A percentile compares a stretch with the other conserved stretches of the same genome.
phyloP scores from a whole-genome alignment of 768 basidiomycete species.

The Xanthoconium purpureum region DNA sequence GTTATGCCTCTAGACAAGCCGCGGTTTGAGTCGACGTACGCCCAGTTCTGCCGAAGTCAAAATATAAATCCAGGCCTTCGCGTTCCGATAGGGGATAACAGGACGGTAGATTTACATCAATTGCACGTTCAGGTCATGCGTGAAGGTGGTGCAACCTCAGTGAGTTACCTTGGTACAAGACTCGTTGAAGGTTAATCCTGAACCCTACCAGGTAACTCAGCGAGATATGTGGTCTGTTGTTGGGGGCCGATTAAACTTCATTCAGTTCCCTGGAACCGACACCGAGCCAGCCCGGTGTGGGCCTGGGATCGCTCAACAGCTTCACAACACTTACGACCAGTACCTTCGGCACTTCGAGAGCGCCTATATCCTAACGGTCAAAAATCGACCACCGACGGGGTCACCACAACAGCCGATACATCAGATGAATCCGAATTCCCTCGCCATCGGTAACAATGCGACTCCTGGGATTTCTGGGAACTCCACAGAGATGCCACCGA shows the following conservation, averaged over 20 bases:
- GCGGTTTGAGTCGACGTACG: conserved; percentile 52
- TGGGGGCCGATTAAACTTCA: conserved; percentile 63
- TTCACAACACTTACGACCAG: conserved; percentile 59
- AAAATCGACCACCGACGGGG: conserved; percentile 14
- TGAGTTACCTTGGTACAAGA: conserved; percentile 28
- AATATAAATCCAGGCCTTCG: conserved; percentile 39
- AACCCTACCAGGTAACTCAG: conserved; percentile 43
- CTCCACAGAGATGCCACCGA: conserved; percentile 20
- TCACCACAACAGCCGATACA: conserved; percentile 13
- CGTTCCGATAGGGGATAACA: conserved; percentile 48
- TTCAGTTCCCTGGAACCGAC: conserved; percentile 60
- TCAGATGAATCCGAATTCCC: conserved; percentile 13
- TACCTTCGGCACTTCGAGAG: conserved; percentile 57
- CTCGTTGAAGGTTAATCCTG: conserved; percentile 7
- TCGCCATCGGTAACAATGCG: conserved; percentile 8
- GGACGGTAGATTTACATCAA: conserved; percentile 55
- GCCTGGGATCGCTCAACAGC: conserved; percentile 57
- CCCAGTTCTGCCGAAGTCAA: conserved; percentile 44
- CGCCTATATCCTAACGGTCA: conserved; percentile 45
- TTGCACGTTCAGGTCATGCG: conserved; percentile 59
- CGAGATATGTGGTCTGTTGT: conserved; percentile 64
- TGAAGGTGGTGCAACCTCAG: conserved; percentile 51
- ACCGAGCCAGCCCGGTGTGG: conserved; percentile 60
- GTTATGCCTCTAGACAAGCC: conserved; percentile 45
- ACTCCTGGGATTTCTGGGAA: conserved; percentile 11